These are phyloP conservation scores for Beauveria bassiana DNA, from an alignment of 2,329 filamentous ascomycete species.

Conservation along the genomic window DNA sequence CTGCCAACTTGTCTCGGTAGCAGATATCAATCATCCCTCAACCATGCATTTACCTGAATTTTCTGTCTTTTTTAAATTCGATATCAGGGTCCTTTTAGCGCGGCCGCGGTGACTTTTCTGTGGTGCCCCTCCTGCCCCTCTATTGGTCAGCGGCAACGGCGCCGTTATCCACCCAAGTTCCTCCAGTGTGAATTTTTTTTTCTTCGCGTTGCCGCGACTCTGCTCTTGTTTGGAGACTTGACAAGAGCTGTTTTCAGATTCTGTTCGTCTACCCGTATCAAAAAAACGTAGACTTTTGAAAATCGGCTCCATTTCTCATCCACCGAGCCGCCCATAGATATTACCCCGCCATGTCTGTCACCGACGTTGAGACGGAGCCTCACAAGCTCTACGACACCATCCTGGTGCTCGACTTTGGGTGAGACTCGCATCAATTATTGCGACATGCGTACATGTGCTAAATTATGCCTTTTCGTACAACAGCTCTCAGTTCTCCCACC, in stretches of 20 bases:
- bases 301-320: neutral
- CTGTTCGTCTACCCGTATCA: neutral
- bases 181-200: neutral
- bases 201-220: neutral
- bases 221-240: neutral
- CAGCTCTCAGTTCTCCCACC: conserved; percentile 57
- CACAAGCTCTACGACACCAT: conserved; percentile 40
- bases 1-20: neutral
- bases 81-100: neutral
- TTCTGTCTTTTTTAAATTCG: neutral
- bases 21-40: neutral
- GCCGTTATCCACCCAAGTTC: neutral
- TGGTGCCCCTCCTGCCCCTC: neutral
- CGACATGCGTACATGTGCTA: neutral
- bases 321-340: neutral
- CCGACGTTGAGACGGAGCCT: conserved; percentile 5
- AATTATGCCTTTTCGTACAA: neutral
- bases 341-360: neutral
- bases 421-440: neutral
- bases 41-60: neutral
- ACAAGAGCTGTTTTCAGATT: neutral
- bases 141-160: neutral
- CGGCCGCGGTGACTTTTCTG: neutral
- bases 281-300: neutral
- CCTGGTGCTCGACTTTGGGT: conserved; percentile 63